Evolutionary conservation across 768 basidiomycete genomes (phyloP), one percentile per base, ranked within the genome.

Genomic region (Paxillus rubicundulus): DNA sequence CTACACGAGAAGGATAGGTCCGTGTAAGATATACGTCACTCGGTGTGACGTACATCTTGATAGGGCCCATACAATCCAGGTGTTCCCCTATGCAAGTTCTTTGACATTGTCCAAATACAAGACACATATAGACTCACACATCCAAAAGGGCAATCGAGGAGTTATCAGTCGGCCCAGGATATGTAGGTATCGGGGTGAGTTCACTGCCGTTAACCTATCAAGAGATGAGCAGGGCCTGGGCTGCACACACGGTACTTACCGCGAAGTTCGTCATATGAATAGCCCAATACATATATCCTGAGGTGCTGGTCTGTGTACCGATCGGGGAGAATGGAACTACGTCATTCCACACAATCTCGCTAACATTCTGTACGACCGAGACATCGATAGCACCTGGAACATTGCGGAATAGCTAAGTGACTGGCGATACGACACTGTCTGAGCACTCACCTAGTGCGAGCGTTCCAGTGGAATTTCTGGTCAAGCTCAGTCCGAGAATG

Each of bases 231-330:
- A 37, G 56, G 39, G 9, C 34, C 14, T 34, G 45, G 18, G 10
- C 10, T 21, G 20, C n/a, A 16, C 12, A 44, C 18, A 14, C 6
- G 9, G 43, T 24, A 55, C 61, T 36, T 57, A 89, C 87, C 39
- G 77, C 71, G 42, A 90, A 74, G 20, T 69, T 69, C 2, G 77
- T 68, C 38, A 91, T 62, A 3, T 80, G 80, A 53, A 90, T 82
- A 0, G 80, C 80, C 89, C 89, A 92, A 53, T 85, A 82, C 41
- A 92, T 71, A 58, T 91, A 91, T 56, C 84, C 85, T 4, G 89
- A 84, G 13, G 74, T 65, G 55, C 82, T 85, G 54, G 71, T 79
- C 57, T 81, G 79, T 5, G 72, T 65, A 6, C 73, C 77, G 51
- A 87, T 72, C 4, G 89, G 89, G 17, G 82, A 74, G 61, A 92